Percentiles rank a stretch among this genome's conserved stretches.
Evolutionary conservation across 164 flowering plant genomes (phyloP).

Genomic region (Sedum album): DNA sequence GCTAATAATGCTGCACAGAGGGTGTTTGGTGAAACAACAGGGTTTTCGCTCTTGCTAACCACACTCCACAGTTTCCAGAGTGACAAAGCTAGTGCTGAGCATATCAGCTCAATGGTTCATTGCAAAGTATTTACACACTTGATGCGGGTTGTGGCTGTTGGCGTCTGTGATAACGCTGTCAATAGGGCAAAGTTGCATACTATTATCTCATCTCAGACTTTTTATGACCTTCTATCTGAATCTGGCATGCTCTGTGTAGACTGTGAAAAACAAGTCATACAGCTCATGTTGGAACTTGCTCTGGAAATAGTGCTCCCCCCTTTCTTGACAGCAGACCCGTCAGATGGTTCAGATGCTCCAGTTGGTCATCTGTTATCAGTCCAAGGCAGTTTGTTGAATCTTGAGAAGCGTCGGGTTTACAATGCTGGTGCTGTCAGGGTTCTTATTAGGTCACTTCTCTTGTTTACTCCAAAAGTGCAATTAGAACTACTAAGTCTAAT

Average conservation of each 20-base stretch:
- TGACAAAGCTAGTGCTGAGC: conserved; percentile 44
- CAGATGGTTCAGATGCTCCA: conserved; percentile 34
- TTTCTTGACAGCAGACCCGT: conserved; percentile 43
- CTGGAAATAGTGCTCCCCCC: conserved; percentile 90
- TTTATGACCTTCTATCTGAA: conserved; percentile 81
- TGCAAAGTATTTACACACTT: conserved; percentile 67
- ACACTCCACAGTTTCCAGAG: conserved; percentile 75
- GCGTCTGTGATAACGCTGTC: conserved; percentile 64
- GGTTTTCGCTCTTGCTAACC: conserved; percentile 87
- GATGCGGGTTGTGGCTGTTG: conserved; percentile 82
- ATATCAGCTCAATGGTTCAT: conserved; percentile 30
- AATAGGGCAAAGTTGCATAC: conserved; percentile 69
- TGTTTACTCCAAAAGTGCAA: conserved; percentile 90
- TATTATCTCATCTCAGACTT: conserved; percentile 69
- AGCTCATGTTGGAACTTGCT: conserved; percentile 85
- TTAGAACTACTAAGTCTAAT: conserved; percentile 69
- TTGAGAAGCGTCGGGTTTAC: conserved; percentile 63
- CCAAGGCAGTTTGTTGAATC: conserved; percentile 48
- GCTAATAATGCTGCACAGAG: conserved; percentile 71
- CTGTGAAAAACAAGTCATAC: conserved; percentile 80
- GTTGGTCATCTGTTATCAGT: conserved; percentile 43
- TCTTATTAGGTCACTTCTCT: conserved; percentile 64
- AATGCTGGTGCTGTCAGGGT: conserved; percentile 90
- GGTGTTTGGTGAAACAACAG: conserved; percentile 98
- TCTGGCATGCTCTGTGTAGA: conserved; percentile 92